Evolutionary conservation across 129 eudicot genomes (phyloP).

Genomic region (Artemisia argyi): DNA sequence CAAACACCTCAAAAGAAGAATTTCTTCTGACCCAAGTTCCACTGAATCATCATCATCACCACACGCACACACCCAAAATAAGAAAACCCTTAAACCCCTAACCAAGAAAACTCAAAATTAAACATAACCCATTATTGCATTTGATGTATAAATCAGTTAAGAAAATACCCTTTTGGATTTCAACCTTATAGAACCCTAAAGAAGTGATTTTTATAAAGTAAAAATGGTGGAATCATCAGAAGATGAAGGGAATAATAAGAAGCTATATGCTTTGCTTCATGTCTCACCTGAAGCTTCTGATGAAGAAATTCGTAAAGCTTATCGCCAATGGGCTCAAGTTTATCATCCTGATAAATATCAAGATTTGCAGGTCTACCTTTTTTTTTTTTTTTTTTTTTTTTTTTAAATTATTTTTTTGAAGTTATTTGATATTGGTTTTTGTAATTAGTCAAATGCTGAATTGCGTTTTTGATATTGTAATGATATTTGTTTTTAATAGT

Average conservation of each 20-base stretch:
- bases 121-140: slow-evolving; percentile 14
- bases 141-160: slow-evolving; percentile 12
- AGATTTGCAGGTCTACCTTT: slow-evolving; percentile 44
- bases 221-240: slow-evolving; percentile 41
- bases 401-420: too few relatives aligned
- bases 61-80: neutral
- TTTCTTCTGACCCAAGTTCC: slow-evolving; percentile 26
- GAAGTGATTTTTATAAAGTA: neutral
- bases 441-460: too few relatives aligned
- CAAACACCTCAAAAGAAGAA: neutral
- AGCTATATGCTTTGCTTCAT: slow-evolving; percentile 79
- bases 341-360: slow-evolving; percentile 96
- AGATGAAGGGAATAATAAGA: slow-evolving; percentile 46
- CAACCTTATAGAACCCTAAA: slow-evolving; percentile 28
- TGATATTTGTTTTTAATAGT: too few relatives aligned
- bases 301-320: slow-evolving; percentile 94
- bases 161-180: slow-evolving; percentile 3
- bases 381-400: neutral
- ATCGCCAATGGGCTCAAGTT: slow-evolving; percentile 56
- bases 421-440: too few relatives aligned
- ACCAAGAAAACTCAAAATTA: neutral
- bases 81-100: slow-evolving; percentile 31
- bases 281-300: slow-evolving; percentile 93
- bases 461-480: too few relatives aligned
- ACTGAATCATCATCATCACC: neutral